phyloP scores from a whole-genome alignment of 2,329 filamentous ascomycete species.

The Diaporthe aspalathi region DNA sequence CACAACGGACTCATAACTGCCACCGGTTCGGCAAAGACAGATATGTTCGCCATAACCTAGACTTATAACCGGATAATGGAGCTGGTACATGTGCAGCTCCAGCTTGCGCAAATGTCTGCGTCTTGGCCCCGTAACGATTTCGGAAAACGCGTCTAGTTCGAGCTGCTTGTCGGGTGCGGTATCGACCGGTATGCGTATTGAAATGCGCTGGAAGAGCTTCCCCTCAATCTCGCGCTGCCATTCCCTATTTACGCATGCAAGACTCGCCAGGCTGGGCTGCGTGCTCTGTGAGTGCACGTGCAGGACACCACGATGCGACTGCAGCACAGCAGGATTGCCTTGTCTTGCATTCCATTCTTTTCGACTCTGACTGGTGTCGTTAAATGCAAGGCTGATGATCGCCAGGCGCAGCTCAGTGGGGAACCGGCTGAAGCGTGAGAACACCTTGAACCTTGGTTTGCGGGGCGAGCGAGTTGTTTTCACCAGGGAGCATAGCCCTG shows the following conservation, averaged over 20 bases:
- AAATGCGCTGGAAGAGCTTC: not conserved
- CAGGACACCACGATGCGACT: not conserved
- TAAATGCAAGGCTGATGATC: not conserved
- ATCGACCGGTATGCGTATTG: not conserved
- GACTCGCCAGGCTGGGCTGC: not conserved
- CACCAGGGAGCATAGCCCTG: no score
- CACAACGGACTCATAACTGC: not conserved
- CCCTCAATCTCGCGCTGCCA: not conserved
- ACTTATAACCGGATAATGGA: no score
- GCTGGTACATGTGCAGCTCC: not conserved
- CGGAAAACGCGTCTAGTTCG: not conserved
- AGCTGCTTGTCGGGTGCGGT: no score
- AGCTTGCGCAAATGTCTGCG: not conserved
- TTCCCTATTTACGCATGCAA: not conserved
- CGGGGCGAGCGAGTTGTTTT: no score
- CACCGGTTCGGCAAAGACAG: no score
- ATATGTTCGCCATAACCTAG: no score
- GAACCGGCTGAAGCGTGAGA: not conserved
- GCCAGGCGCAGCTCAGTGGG: not conserved
- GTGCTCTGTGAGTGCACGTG: not conserved
- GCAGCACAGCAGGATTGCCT: not conserved
- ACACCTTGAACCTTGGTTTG: no score
- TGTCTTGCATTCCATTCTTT: not conserved
- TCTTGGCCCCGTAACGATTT: not conserved
- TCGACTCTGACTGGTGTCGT: accelerated